These are phyloP conservation scores for Verruconis gallopava DNA, from an alignment of 2,329 filamentous ascomycete genomes.

Conservation along the genomic window DNA sequence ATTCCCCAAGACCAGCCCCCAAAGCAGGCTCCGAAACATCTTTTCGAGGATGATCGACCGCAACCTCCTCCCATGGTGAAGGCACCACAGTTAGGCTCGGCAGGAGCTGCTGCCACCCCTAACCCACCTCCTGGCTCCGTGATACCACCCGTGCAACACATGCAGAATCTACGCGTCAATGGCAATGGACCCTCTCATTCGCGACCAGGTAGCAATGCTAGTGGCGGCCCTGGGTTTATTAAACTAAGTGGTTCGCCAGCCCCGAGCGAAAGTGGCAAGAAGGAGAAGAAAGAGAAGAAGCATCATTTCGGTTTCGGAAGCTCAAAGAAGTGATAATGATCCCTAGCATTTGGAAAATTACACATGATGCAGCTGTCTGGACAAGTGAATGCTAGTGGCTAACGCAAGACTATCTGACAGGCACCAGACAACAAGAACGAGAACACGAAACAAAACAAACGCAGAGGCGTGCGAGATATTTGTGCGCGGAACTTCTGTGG, in stretches of 20 bases:
- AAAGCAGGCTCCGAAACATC: conserved; percentile 69
- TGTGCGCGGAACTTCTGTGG: too few species aligned
- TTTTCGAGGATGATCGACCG: conserved; percentile 62
- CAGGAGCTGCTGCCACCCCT: neutral
- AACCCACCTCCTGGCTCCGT: neutral
- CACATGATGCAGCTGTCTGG: too few species aligned
- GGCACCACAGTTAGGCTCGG: neutral
- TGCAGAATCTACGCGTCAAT: neutral
- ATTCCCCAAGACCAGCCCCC: conserved; percentile 70
- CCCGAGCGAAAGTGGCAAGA: conserved; percentile 42
- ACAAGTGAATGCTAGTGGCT: too few species aligned
- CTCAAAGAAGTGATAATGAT: conserved; percentile 6
- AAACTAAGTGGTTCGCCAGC: conserved; percentile 26
- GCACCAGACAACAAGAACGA: too few species aligned
- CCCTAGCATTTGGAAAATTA: too few species aligned
- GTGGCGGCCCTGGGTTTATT: conserved; percentile 38
- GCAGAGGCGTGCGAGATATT: too few species aligned
- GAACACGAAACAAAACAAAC: too few species aligned
- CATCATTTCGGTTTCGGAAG: conserved; percentile 22
- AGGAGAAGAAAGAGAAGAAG: conserved; percentile 42
- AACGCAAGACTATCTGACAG: too few species aligned
- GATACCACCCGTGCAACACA: neutral
- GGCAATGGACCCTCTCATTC: neutral
- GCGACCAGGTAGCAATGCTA: neutral
- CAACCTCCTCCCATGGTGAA: conserved; percentile 4